Conservation (phyloP, 2,329 filamentous ascomycete genomes). For the Mariannaea elegans region DNA sequence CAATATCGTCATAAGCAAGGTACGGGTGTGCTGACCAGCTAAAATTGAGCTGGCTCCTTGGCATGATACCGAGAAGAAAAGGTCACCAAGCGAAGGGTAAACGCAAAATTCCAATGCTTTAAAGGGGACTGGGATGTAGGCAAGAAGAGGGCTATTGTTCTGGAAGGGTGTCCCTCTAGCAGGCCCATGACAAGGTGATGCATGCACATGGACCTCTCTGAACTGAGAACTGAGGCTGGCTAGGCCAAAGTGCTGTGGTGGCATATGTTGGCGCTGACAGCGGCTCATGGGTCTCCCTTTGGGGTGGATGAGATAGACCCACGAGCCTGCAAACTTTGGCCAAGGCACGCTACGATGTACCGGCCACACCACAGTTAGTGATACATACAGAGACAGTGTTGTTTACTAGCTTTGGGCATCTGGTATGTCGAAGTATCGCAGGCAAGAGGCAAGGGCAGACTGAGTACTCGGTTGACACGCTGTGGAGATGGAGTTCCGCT, state of each 20-base stretch:
- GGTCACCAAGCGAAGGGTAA: background rate
- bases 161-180: slow-evolving; percentile 6
- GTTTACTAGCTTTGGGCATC: background rate
- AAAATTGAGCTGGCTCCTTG: background rate
- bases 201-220: slow-evolving; percentile 7
- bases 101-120: too few relatives aligned
- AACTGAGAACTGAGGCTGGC: slow-evolving; percentile 20
- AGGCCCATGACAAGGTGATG: slow-evolving; percentile 14
- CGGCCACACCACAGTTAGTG: slow-evolving; percentile 1
- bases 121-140: too few relatives aligned
- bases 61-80: too few relatives aligned
- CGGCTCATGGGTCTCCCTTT: slow-evolving; percentile 13
- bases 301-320: slow-evolving; percentile 5
- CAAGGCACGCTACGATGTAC: slow-evolving; percentile 9
- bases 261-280: slow-evolving; percentile 18
- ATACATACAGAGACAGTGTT: background rate
- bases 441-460: background rate
- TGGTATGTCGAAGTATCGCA: slow-evolving; percentile 4
- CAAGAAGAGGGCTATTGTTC: background rate
- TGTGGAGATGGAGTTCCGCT: background rate
- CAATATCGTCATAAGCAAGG: too few relatives aligned
- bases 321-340: slow-evolving; percentile 13
- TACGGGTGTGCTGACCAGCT: background rate
- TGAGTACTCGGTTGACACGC: background rate
- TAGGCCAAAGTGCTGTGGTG: slow-evolving; percentile 2